phyloP scores from a whole-genome alignment of 306 rosid species.

The Alnus glutinosa region DNA sequence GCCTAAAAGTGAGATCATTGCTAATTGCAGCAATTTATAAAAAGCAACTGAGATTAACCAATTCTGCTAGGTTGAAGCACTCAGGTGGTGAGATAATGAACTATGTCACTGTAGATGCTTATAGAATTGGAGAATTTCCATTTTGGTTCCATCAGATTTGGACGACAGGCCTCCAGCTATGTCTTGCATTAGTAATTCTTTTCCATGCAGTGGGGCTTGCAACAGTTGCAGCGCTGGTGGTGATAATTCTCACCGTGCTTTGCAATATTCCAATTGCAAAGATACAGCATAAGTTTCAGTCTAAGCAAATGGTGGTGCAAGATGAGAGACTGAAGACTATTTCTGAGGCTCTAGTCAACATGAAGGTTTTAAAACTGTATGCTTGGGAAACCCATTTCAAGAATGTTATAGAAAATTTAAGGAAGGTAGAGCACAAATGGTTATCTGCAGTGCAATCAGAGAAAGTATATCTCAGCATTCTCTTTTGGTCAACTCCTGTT shows the following conservation, averaged over 20 bases:
- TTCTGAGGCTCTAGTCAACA: slow-evolving; percentile 68
- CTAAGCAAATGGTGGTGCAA: slow-evolving; percentile 66
- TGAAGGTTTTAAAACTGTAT: slow-evolving; percentile 75
- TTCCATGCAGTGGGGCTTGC: slow-evolving; percentile 64
- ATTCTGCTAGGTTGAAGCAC: slow-evolving; percentile 54
- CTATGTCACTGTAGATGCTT: slow-evolving; percentile 72
- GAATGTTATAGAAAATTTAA: slow-evolving; percentile 46
- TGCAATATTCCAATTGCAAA: slow-evolving; percentile 77
- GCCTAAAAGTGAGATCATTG: slow-evolving; percentile 61
- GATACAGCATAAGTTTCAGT: slow-evolving; percentile 68
- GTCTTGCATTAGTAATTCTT: slow-evolving; percentile 57
- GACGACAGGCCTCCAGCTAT: slow-evolving; percentile 68
- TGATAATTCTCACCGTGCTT: slow-evolving; percentile 56
- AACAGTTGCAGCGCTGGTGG: slow-evolving; percentile 62
- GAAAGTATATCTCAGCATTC: slow-evolving; percentile 43
- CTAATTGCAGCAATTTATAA: slow-evolving; percentile 62
- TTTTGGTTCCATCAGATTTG: slow-evolving; percentile 80
- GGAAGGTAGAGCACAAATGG: slow-evolving; percentile 57
- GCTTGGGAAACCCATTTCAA: slow-evolving; percentile 80
- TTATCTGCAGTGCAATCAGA: slow-evolving; percentile 44
- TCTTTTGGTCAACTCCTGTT: slow-evolving; percentile 70
- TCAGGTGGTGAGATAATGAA: slow-evolving; percentile 86
- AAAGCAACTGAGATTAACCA: slow-evolving; percentile 59
- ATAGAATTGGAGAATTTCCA: slow-evolving; percentile 81
- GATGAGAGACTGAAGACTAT: slow-evolving; percentile 67